These are phyloP conservation scores for Blastomyces parvus DNA, from an alignment of 2,329 filamentous ascomycete species.

Conservation along the genomic window DNA sequence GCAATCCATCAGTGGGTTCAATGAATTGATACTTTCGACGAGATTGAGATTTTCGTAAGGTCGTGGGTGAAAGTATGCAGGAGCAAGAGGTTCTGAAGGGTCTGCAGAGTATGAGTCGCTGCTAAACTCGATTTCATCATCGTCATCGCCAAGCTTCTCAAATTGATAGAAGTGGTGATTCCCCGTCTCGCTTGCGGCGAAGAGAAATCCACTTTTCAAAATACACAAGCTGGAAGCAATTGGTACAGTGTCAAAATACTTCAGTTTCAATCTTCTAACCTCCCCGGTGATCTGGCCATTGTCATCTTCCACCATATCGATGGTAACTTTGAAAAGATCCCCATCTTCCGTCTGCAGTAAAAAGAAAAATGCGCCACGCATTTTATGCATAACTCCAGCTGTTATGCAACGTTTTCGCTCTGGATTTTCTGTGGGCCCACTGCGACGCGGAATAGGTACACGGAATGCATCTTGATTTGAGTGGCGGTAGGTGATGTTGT, in stretches of 20 bases:
- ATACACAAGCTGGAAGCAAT: conserved; percentile 82
- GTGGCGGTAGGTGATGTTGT: conserved; percentile 93
- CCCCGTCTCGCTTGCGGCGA: conserved; percentile 82
- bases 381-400: conserved; percentile 92
- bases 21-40: conserved; percentile 73
- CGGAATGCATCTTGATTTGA: conserved; percentile 86
- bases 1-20: conserved; percentile 86
- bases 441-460: conserved; percentile 76
- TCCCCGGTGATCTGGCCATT: conserved; percentile 70
- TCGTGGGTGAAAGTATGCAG: conserved; percentile 77
- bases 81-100: conserved; percentile 58
- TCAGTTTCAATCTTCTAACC: conserved; percentile 77
- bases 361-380: conserved; percentile 96
- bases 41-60: conserved; percentile 71
- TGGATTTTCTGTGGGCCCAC: conserved; percentile 83
- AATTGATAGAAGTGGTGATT: conserved; percentile 96
- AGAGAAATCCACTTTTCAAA: conserved; percentile 90
- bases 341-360: conserved; percentile 92
- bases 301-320: conserved; percentile 79
- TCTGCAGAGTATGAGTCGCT: conserved; percentile 78
- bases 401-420: conserved; percentile 80
- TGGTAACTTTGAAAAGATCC: conserved; percentile 93
- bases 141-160: conserved; percentile 91
- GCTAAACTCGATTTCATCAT: conserved; percentile 75
- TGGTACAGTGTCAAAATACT: conserved; percentile 96